Base-by-base conservation (phyloP, 2,329 filamentous ascomycete species). In the Beauveria australis region DNA sequence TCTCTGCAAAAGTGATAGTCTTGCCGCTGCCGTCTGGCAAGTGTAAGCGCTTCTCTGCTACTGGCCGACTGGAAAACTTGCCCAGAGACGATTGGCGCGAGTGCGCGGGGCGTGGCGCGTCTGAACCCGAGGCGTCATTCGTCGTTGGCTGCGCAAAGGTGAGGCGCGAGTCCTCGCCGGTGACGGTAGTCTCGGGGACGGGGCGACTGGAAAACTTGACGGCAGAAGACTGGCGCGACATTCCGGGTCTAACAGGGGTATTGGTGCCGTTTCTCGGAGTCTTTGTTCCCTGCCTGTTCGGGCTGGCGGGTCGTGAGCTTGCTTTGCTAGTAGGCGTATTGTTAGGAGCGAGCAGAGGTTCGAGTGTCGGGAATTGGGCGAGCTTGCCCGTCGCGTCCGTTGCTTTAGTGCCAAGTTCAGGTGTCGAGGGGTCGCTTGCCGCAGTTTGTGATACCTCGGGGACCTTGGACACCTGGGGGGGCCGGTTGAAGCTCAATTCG, bases 181-280 rank as follows among this genome's bases (percentile, higher is more conserved):
- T 83, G 24, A 91, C 81, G 63, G 80, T 82, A 2, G 89, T 87
- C 64, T 88, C 84, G 0, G 89, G 90, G 1, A 90, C 84, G 0
- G 89, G 85, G 6, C 84, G 85, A 55, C 88, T 92, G 0, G 86
- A 88, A 70, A 93, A 93, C 43, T 84, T 83, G 49, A 82, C 75
- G 1, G 80, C 68, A 1, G 76, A 85, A 24, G 80, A 76, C 58
- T 84, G 79, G 5, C 81, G 75, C 2, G 81, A 81, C 9, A 82
- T 72, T 16, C 73, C 72, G 7, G 82, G 83, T 33, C 79, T 76
- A 55, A 64, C 67, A 51, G 68, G 64, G 46, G 71, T 55, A 14
- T 53, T 59, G 14, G 28, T 43, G n/a, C 53, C 49, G 19, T 16
- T 57, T 24, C 18, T 58, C 16, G 46, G 51, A 14, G 53, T 56